phyloP scores from a whole-genome alignment of 2,329 filamentous ascomycete species.

The Corinectria fuckeliana region DNA sequence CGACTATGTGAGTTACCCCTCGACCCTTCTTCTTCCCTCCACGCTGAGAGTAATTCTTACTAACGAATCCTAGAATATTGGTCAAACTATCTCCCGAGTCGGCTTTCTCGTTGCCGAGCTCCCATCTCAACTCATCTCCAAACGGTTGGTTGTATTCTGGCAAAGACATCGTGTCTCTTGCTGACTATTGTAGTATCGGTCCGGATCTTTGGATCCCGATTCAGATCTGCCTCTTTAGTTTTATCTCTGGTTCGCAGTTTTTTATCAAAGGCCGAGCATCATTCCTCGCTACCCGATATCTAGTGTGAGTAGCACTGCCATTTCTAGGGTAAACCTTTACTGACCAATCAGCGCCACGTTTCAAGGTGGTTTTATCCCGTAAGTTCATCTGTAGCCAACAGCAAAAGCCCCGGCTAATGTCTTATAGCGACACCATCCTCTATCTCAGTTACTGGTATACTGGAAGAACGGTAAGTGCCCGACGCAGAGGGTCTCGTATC shows the following conservation, averaged over 20 bases:
- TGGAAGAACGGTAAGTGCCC: constrained; percentile 50
- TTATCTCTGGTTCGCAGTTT: constrained; percentile 43
- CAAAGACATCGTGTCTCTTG: neutral
- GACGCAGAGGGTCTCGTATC: neutral
- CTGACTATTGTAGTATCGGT: constrained; percentile 45
- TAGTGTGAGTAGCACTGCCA: neutral
- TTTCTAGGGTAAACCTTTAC: neutral
- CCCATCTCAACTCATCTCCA: constrained; percentile 65
- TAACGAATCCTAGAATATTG: constrained; percentile 36
- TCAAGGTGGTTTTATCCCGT: neutral
- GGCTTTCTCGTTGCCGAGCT: constrained; percentile 48
- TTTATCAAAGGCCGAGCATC: constrained; percentile 5
- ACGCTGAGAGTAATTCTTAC: neutral
- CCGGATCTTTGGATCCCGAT: constrained; percentile 67
- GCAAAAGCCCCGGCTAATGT: neutral
- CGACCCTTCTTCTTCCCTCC: neutral
- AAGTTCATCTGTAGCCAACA: neutral
- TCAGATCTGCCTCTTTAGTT: constrained; percentile 50
- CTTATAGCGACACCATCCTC: constrained; percentile 14
- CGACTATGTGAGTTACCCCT: constrained; percentile 23
- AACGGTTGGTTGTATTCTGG: constrained; percentile 46
- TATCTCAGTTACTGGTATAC: constrained; percentile 72
- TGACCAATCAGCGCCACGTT: neutral
- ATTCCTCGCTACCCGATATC: constrained; percentile 16
- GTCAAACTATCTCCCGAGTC: constrained; percentile 42